These are phyloP conservation scores for Coprinopsis strossmayeri DNA, from an alignment of 768 basidiomycete species.

Conservation along the genomic window DNA sequence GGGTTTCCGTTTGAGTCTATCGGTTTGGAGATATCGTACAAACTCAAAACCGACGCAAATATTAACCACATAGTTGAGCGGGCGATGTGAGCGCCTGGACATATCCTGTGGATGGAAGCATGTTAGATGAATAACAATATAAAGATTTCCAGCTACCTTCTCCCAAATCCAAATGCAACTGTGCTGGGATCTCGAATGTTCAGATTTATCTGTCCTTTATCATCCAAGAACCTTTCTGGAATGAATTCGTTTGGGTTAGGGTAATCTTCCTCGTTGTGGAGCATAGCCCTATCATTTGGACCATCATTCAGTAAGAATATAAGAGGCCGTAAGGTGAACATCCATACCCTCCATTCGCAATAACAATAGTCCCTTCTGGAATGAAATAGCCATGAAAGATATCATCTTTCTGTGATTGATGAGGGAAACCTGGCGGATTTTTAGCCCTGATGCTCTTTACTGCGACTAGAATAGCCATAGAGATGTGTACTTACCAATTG, in stretches of 20 bases:
- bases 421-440: conserved; percentile 24
- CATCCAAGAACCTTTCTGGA: conserved; percentile 14
- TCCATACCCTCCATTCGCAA: conserved; percentile 23
- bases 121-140: not conserved
- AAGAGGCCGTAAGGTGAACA: not conserved
- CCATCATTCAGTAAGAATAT: not conserved
- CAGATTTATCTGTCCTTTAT: conserved; percentile 3
- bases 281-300: conserved; percentile 15
- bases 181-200: conserved; percentile 3
- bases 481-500: conserved; percentile 16
- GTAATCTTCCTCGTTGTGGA: conserved; percentile 15
- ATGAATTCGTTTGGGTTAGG: conserved; percentile 16
- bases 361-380: conserved; percentile 15
- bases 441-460: not conserved
- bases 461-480: not conserved
- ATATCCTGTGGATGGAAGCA: conserved; percentile 18
- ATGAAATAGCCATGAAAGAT: conserved; percentile 9
- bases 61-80: conserved; percentile 20
- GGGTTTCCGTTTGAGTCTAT: conserved; percentile 21
- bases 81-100: conserved; percentile 30
- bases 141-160: conserved; percentile 5
- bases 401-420: conserved; percentile 32
- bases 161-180: conserved; percentile 11
- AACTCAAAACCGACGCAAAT: conserved; percentile 24
- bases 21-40: conserved; percentile 25